These are phyloP conservation scores for Cladosporium sp. DNA, from an alignment of 2,329 filamentous ascomycete genomes.

Conservation along the genomic window DNA sequence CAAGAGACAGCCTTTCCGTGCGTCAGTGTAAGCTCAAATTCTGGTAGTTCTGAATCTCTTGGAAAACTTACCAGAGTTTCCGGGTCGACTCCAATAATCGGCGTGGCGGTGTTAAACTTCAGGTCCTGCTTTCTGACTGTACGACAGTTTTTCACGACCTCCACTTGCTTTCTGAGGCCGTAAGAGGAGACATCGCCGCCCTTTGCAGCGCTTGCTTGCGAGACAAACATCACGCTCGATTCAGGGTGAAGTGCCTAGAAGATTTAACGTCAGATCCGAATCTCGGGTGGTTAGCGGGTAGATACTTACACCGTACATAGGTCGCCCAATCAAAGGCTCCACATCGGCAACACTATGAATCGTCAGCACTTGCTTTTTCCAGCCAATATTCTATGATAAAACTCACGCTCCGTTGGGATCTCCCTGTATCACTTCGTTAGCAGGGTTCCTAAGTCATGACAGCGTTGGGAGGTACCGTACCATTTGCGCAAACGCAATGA, in stretches of 20 bases:
- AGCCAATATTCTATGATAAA: neutral
- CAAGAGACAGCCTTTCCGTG: neutral
- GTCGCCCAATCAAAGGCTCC: neutral
- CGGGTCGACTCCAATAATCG: conserved; percentile 69
- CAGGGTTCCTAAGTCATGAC: neutral
- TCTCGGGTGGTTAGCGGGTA: neutral
- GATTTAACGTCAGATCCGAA: conserved; percentile 21
- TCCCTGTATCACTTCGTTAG: neutral
- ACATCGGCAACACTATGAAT: neutral
- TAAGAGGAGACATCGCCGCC: conserved; percentile 67
- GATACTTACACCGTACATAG: neutral
- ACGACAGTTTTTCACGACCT: conserved; percentile 73
- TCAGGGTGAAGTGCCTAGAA: conserved; percentile 76
- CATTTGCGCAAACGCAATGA: conserved; percentile 80
- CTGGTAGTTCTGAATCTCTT: neutral
- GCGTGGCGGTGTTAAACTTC: conserved; percentile 81
- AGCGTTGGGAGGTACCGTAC: conserved; percentile 45
- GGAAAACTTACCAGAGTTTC: neutral
- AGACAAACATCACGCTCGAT: conserved; percentile 50
- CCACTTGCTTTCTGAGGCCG: conserved; percentile 72
- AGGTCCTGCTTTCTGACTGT: conserved; percentile 79
- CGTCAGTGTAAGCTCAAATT: neutral
- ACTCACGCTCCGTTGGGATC: neutral
- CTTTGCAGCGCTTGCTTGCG: conserved; percentile 38
- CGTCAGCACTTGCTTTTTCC: neutral